phyloP scores from a whole-genome alignment of 2,329 filamentous ascomycete genomes.

The Exserohilum rostratum region DNA sequence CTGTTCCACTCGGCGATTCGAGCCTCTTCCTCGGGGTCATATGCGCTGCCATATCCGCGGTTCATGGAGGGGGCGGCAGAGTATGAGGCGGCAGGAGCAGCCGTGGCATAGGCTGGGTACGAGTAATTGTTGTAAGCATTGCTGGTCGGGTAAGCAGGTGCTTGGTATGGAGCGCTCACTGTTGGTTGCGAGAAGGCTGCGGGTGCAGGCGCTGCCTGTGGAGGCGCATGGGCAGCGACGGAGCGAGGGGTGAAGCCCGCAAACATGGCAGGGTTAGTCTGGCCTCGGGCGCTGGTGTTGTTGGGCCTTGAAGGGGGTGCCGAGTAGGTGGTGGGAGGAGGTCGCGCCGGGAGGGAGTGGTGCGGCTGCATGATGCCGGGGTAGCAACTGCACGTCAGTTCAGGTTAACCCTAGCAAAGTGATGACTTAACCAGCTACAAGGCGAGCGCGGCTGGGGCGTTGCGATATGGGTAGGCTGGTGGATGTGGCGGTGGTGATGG shows the following conservation, averaged over 20 bases:
- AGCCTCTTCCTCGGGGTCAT: slow-evolving; percentile 82
- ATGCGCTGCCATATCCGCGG: slow-evolving; percentile 45
- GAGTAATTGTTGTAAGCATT: slow-evolving; percentile 67
- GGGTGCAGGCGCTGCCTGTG: slow-evolving; percentile 47
- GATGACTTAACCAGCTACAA: slow-evolving; percentile 32
- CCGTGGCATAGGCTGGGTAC: slow-evolving; percentile 69
- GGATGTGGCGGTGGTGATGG: slow-evolving; percentile 2
- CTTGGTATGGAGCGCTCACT: slow-evolving; percentile 51
- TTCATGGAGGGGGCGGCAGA: slow-evolving; percentile 29
- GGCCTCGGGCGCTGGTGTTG: slow-evolving; percentile 35
- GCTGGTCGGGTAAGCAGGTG: slow-evolving; percentile 48
- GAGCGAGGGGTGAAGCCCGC: slow-evolving; percentile 66
- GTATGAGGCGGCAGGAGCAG: slow-evolving; percentile 33
- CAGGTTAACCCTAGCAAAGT: slow-evolving; percentile 23
- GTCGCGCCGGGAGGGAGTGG: slow-evolving; percentile 77
- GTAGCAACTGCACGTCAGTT: slow-evolving; percentile 18
- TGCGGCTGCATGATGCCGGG: slow-evolving; percentile 45
- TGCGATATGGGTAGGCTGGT: slow-evolving; percentile 11
- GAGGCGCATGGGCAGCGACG: slow-evolving; percentile 50
- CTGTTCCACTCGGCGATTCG: slow-evolving; percentile 96
- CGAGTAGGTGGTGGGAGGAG: slow-evolving; percentile 64
- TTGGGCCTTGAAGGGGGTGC: slow-evolving; percentile 66
- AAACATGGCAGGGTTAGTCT: slow-evolving; percentile 49
- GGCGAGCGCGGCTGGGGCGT: slow-evolving; percentile 13
- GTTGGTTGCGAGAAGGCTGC: slow-evolving; percentile 47